Base-by-base conservation (phyloP, 2,329 filamentous ascomycete species). In the Colletotrichum horii region DNA sequence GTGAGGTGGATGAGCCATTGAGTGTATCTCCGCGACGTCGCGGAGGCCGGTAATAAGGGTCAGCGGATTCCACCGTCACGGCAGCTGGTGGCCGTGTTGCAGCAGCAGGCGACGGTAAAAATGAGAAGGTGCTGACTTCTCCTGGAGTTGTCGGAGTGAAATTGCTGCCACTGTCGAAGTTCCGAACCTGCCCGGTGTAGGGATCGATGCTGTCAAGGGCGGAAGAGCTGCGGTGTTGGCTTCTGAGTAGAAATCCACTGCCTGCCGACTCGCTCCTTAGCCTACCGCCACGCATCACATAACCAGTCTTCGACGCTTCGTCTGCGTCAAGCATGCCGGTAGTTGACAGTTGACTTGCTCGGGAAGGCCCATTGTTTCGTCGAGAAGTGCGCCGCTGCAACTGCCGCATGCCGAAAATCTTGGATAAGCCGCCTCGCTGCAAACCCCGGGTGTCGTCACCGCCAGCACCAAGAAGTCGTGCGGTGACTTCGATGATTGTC, bases 361-460 rank as follows among this genome's bases (percentile, higher is more conserved):
- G 91, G 9, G 94, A 93, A 28, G 90, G 88, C 19, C 91, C 91
- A 68, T 77, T 82, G 76, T 89, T 90, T 76, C 91, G 91, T 64
- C 91, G 91, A 74, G 91, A 91, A 77, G 90, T 87, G 65, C 96
- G 92, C 77, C 94, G 92, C 15, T 95, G 95, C 55, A 98, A 88
- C 83, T 98, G 96, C 62, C 96, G 94, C 90, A 96, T 95, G 66
- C 96, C 96, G 82, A 98, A 97, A 61, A 96, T 95, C 85, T 96
- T 98, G 79, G 93, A 93, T 70, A 99, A 88, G 11, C 96, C 96
- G 81, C 97, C 96, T 82, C 95, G 89, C 66, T 93, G 92, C 78
- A 94, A 91, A 52, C 93, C 93, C 67, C 89, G 90, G 52, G 89
- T 88, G 78, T 94, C 92, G 79, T 96, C 94, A 26, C 93, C 94